Conservation (phyloP, 164 flowering plant species). For the Tetracentron sinense region DNA sequence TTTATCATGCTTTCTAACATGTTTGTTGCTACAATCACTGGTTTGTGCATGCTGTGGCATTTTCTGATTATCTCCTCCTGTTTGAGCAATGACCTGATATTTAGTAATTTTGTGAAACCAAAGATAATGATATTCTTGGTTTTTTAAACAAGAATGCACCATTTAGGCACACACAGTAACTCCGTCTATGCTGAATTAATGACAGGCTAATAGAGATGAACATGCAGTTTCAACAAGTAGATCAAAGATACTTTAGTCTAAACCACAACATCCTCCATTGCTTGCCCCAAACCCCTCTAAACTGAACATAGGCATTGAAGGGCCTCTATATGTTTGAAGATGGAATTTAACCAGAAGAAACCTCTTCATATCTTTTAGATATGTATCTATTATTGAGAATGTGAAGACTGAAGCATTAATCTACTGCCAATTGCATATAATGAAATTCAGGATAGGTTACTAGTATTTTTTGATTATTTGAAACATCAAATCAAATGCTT, state of each 20-base stretch:
- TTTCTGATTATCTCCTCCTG: conserved; percentile 90
- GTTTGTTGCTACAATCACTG: conserved; percentile 98
- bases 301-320: background rate
- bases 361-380: too few species aligned
- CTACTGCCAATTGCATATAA: too few species aligned
- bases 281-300: background rate
- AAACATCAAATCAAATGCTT: too few species aligned
- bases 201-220: too few species aligned
- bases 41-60: conserved; percentile 84
- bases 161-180: too few species aligned
- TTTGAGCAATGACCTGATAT: background rate
- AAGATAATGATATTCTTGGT: background rate
- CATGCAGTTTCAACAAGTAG: background rate
- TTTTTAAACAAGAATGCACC: background rate
- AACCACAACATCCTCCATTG: background rate
- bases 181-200: too few species aligned
- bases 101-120: background rate
- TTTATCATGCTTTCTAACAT: conserved; percentile 98
- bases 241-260: background rate
- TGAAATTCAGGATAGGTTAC: too few species aligned
- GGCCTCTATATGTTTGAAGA: background rate
- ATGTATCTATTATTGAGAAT: too few species aligned
- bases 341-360: too few species aligned
- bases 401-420: too few species aligned
- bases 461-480: too few species aligned